Evolutionary conservation across 768 basidiomycete genomes (phyloP), one percentile per base, ranked within the genome.

Genomic region (Gloeostereum incarnatum): DNA sequence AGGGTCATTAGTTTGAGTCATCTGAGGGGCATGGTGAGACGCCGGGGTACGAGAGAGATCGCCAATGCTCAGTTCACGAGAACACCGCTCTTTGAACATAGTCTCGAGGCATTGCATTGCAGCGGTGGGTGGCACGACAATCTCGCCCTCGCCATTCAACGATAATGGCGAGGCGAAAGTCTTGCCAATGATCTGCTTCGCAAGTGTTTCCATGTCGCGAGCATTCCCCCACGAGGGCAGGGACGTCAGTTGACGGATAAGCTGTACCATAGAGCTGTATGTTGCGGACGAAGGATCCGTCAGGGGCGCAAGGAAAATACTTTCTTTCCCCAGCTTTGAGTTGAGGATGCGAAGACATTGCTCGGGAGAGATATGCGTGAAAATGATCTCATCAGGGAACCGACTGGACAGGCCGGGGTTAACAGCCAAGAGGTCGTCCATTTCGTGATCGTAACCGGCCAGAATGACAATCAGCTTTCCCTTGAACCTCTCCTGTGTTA

Each of bases 201-300:
- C 54, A 4, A 80, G 55, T 0, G 70, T 71, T 36, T 70, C 60
- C 51, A 81, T 63, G 44, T 83, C 81, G 5, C 79, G 67, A 2
- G 79, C 81, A 35, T 83, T 83, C 10, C 79, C 81, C 81, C 81
- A 83, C 1, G 70, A 69, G 3, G 63, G 58, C 1, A 80, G 54
- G 7, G 42, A 27, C 6, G 71, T 59, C 44, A 81, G 58, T 10
- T 64, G 42, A 5, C 52, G 40, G 39, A 81, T 46, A 7, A 68
- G 18, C 1, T 42, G 45, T n/a, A 55, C 49, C 60, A 78, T 65
- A 30, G 58, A 48, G 8, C 30, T 7, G 45, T 65, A 66, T 3
- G 41, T 46, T 1, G 27, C 19, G 13, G 56, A 63, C 1, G 49
- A 35, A 1, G 47, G 40, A 19, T 67, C 57, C 2, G 53, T 49